Base-by-base conservation (phyloP, 495 filamentous ascomycete species). In the Terfezia boudieri region DNA sequence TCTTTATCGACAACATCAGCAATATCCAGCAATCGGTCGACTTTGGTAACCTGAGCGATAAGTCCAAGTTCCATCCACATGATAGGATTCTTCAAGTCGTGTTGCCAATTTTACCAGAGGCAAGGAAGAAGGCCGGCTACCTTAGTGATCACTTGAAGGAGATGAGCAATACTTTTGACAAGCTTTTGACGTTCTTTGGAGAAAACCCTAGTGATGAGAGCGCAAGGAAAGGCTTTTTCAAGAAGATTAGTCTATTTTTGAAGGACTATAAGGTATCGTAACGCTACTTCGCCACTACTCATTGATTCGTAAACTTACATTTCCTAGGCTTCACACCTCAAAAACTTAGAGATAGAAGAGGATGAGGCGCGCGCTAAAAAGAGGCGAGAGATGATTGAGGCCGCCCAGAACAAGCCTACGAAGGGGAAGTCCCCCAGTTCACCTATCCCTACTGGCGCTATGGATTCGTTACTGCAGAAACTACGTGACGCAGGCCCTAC, bases 391-490 rank as follows among this genome's bases (percentile, higher is more conserved):
- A 71, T 74, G 59, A 71, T 81, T 60, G 83, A 83, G 59, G 69
- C 78, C 46, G 70, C 74, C 41, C 73, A 76, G 49, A 46, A 46
- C 17, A 46, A 46, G 41, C 14, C 41, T 46, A 69, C 72, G 50
- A 74, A 71, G 52, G 62, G 69, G 50, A 59, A 60, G 55, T 82
- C 84, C 9, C 83, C 89, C n/a, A 76, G 74, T 36, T 76, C 79
- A 36, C 82, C 85, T 49, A 57, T 51, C 48, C 55, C 52, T 38
- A 57, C 62, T 11, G 92, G 90, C 48, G 92, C 89, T 37, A 96
- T 98, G 86, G 90, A 98, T 70, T 82, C 80, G 12, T 73, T 98
- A n/a, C 76, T 98, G 38, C 84, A 94, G 76, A 96, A 95, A 68
- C 71, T 98, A 53, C 83, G 90, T 53, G 86, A 87, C 38, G 90